Evolutionary conservation across 2,329 filamentous ascomycete species (phyloP), one percentile per base, ranked within the genome.

Genomic region (Botrytis paeoniae): DNA sequence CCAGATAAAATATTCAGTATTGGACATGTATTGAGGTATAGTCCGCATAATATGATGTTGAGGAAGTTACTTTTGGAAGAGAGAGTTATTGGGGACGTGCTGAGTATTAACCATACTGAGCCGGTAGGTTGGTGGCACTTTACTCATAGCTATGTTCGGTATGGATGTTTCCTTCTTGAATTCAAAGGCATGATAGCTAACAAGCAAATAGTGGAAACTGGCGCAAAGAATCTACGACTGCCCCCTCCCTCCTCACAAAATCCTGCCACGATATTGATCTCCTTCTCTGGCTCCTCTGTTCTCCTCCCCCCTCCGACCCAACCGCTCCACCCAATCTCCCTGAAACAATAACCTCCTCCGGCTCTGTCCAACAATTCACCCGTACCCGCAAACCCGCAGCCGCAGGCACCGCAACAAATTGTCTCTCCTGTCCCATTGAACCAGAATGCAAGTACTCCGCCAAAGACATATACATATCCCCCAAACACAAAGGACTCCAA

Each of bases 101-200:
- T 97, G 70, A 95, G 92, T 57, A 86, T 97, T 57, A 93, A 97
- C 75, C 96, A 98, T 82, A 96, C 93, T 0, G 96, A 98, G 81
- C 96, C 96, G 0, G 91, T 99, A 0, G 96, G 96, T 0, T 97
- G 92, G 91, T 98, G 94, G 93, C 96, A 98, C 81, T 98, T 97
- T 81, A 87, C 92, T 0, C 95, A 97, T 81, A 94, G 91, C 60
- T 97, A 95, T 78, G 95, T 98, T 51, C 89, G 89, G 85, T 87
- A 81, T 70, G 80, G 43, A 43, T 29, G 25, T 41, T 63, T 60
- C 16, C 32, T n/a, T 25, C 16, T 25, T 10, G 1, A 32, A 29
- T 45, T 29, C 1, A 12, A 20, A 41, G 70, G 39, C 8, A 61
- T 25, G 16, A 18, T 39, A 54, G 25, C 51, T 73, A 70, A 75